phyloP scores from a whole-genome alignment of 495 filamentous ascomycete species.

The Talaromyces liani region DNA sequence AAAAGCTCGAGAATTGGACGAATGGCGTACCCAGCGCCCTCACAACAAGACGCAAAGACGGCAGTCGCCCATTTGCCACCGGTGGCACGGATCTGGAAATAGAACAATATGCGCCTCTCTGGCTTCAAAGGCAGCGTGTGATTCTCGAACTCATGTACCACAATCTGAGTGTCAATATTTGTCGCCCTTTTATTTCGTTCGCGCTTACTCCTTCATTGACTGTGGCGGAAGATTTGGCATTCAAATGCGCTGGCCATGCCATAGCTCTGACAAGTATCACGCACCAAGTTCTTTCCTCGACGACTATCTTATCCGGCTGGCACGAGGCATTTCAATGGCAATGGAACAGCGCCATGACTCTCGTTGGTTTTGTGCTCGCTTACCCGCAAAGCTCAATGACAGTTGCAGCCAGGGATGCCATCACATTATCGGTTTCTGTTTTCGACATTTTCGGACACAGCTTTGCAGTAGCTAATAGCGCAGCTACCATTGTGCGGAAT shows the following conservation, averaged over 20 bases:
- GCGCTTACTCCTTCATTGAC: neutral
- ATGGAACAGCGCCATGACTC: neutral
- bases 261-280: neutral
- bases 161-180: conserved; percentile 32
- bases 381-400: neutral
- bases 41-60: neutral
- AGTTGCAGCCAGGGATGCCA: neutral
- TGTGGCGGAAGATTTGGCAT: neutral
- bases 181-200: conserved; percentile 42
- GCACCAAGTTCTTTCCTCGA: neutral
- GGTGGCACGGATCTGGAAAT: neutral
- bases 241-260: neutral
- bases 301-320: neutral
- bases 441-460: conserved; percentile 2
- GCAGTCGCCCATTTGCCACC: neutral
- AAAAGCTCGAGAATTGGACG: neutral
- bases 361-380: neutral
- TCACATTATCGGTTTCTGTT: neutral
- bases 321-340: conserved; percentile 2
- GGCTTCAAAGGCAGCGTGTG: conserved; percentile 43
- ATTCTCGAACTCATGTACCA: conserved; percentile 47
- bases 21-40: neutral
- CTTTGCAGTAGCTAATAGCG: neutral
- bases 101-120: conserved; percentile 10
- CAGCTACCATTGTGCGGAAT: neutral